phyloP scores from a whole-genome alignment of 164 flowering plant genomes.

The Stephania cephalantha region DNA sequence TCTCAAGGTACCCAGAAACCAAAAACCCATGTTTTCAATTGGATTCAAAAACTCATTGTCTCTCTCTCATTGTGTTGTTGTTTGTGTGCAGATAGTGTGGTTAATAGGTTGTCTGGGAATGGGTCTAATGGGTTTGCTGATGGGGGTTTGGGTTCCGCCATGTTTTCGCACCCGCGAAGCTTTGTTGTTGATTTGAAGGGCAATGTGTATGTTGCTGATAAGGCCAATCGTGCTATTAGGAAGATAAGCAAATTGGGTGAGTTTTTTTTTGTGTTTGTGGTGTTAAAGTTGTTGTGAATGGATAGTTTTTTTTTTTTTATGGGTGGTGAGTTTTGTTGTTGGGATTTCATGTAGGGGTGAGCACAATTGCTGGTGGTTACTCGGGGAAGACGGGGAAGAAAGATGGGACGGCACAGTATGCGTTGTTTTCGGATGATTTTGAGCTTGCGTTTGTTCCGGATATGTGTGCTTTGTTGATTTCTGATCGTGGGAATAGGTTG shows the following conservation, averaged over 20 bases:
- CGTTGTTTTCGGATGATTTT: constrained; percentile 62
- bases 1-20: constrained; percentile 31
- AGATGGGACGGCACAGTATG: constrained; percentile 76
- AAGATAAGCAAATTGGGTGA: constrained; percentile 56
- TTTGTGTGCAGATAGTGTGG: constrained; percentile 34
- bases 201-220: constrained; percentile 75
- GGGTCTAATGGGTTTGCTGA: constrained; percentile 44
- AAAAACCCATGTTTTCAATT: neutral
- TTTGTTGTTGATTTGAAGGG: constrained; percentile 63
- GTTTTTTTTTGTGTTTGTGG: neutral
- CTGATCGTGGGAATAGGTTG: constrained; percentile 61
- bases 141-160: constrained; percentile 45
- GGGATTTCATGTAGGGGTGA: constrained; percentile 40
- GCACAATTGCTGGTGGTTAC: constrained; percentile 76
- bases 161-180: constrained; percentile 47
- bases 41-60: neutral
- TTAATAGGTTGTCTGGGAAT: constrained; percentile 43
- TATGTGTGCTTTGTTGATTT: constrained; percentile 53
- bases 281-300: neutral
- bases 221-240: constrained; percentile 42
- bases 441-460: constrained; percentile 51
- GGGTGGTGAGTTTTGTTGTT: neutral
- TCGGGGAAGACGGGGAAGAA: constrained; percentile 33
- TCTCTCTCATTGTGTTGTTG: neutral
- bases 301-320: neutral